Evolutionary conservation across 108 stramenopile species (phyloP), one percentile per base, ranked within the genome.

Genomic region (Cyclostephanos invisitatus): DNA sequence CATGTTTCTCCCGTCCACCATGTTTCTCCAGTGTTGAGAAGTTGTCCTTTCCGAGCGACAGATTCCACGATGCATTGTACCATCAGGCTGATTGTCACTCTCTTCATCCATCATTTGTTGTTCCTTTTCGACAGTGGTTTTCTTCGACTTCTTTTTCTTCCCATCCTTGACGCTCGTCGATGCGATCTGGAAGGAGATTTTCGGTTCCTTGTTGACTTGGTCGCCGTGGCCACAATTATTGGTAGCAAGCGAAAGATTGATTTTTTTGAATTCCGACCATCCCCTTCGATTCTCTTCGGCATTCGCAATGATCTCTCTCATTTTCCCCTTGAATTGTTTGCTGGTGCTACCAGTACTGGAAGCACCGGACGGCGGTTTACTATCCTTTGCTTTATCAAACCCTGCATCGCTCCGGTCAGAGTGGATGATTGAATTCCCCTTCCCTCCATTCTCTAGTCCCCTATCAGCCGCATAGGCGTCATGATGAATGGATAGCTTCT

Each of bases 201-300:
- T 68, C 10, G 67, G 28, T 10, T 56, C 64, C 15, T n/a, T 58
- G 10, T 40, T 35, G 28, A 1, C 22, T 37, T 38, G 36, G 7
- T 18, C 20, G 18, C 20, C 49, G 7, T 11, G 25, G 7, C 36
- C 40, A 15, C 22, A 24, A 38, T 42, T n/a, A 17, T 42, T n/a
- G 38, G 21, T n/a, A n/a, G n/a, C n/a, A n/a, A n/a, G 14, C 21
- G 62, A 63, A 42, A 6, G 67, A 55, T 68, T 54, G 18, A 55
- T 22, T 15, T 68, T 68, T 35, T 50, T 68, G 35, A 68, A 68
- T 22, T 68, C 53, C 11, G 29, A 32, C 67, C 67, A 68, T 1
- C 50, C 50, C 1, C 67, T 12, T 68, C 38, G 67, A 68, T 68
- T 68, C 1, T 32, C 32, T 2, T 27, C 35, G 15, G 67, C 67